Conservation (phyloP, 768 basidiomycete species). For the Kwoniella shandongensis region DNA sequence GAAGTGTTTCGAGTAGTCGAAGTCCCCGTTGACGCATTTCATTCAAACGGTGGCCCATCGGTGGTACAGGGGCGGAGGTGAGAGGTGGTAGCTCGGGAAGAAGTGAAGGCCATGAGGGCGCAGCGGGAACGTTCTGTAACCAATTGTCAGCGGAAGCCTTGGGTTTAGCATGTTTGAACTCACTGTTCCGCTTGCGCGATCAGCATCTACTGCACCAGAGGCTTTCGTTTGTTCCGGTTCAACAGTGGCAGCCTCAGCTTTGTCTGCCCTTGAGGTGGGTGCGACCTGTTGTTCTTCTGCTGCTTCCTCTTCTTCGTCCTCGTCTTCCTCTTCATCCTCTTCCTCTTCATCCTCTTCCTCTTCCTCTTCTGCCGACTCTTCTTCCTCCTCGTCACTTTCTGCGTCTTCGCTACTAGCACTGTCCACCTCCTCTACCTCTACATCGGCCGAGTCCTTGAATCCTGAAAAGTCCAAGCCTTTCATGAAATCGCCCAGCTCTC, state of each 20-base stretch:
- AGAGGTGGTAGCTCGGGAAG: conserved; percentile 28
- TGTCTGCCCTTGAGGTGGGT: conserved; percentile 1
- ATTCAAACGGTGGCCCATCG: conserved; percentile 41
- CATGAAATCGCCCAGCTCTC: conserved; percentile 50
- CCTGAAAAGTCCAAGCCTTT: conserved; percentile 45
- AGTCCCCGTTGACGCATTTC: conserved; percentile 40
- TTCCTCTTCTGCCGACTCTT: conserved; percentile 34
- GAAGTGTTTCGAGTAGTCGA: conserved; percentile 23
- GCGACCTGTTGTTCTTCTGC: conserved; percentile 11
- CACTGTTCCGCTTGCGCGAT: conserved; percentile 27
- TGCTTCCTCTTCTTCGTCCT: conserved; percentile 14
- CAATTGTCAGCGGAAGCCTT: not conserved
- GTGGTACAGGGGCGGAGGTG: conserved; percentile 23
- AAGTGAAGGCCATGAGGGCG: conserved; percentile 31
- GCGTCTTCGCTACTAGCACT: conserved; percentile 34
- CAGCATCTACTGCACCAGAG: conserved; percentile 4
- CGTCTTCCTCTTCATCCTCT: conserved; percentile 27
- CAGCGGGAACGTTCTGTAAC: conserved; percentile 25
- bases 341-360: conserved; percentile 32
- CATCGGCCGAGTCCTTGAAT: conserved; percentile 1
- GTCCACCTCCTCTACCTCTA: conserved; percentile 20
- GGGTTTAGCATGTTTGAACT: conserved; percentile 1
- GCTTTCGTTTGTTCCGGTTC: conserved; percentile 5
- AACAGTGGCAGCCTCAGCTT: not conserved
- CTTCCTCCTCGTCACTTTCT: conserved; percentile 54